Conservation (phyloP, 1,139 yeast species). For the Kurtzmaniella natalensis region DNA sequence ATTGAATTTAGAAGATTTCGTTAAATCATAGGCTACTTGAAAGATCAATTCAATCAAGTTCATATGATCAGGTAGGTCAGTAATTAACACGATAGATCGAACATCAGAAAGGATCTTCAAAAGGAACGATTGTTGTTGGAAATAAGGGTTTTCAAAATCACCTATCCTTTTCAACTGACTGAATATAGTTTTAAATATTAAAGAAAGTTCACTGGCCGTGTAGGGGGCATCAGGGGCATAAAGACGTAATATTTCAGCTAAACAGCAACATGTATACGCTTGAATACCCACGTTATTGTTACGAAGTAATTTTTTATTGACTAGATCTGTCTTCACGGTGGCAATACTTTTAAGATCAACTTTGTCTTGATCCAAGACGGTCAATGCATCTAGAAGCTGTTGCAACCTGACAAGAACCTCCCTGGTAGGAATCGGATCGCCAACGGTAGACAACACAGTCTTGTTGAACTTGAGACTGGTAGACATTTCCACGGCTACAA, state of each 20-base stretch:
- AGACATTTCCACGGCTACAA: no score
- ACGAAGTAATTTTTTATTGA: conserved; percentile 52
- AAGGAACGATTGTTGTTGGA: conserved; percentile 61
- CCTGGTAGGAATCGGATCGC: conserved; percentile 52
- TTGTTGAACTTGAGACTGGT: conserved; percentile 32
- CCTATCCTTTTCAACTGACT: conserved; percentile 56
- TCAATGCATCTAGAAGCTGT: conserved; percentile 56
- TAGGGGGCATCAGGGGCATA: conserved; percentile 93
- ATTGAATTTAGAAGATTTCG: conserved; percentile 36
- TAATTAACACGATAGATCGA: conserved; percentile 69
- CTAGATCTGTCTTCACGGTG: conserved; percentile 47
- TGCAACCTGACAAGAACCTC: conserved; percentile 45
- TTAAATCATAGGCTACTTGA: conserved; percentile 56
- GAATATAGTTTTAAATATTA: conserved; percentile 60
- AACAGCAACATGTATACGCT: conserved; percentile 66
- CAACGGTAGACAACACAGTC: conserved; percentile 50
- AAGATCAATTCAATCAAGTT: conserved; percentile 54
- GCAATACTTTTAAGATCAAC: conserved; percentile 44
- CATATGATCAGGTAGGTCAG: conserved; percentile 68
- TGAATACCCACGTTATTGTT: conserved; percentile 70
- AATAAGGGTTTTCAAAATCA: conserved; percentile 61
- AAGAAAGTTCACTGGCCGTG: conserved; percentile 57
- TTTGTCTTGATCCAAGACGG: conserved; percentile 57
- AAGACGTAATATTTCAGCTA: conserved; percentile 71
- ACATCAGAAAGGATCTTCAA: conserved; percentile 73